phyloP scores from a whole-genome alignment of 176 grass and related monocot genomes.

The Carex pumila region DNA sequence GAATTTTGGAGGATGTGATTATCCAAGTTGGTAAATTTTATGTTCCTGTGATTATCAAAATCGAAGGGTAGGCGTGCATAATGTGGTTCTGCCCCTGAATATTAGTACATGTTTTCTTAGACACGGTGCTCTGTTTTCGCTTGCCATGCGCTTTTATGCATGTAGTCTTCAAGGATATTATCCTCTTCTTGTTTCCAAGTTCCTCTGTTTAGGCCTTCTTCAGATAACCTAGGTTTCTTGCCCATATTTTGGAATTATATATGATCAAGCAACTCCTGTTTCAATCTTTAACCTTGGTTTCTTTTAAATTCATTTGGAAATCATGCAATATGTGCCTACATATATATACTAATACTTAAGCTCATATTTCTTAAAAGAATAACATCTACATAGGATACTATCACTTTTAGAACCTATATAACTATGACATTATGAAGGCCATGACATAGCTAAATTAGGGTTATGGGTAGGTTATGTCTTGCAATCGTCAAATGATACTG shows the following conservation, averaged over 20 bases:
- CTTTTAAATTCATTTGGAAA: background rate
- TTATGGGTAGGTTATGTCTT: background rate
- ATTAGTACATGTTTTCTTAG: slow-evolving; percentile 36
- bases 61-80: background rate
- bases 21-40: too few relatives aligned
- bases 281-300: background rate
- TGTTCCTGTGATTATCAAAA: too few relatives aligned
- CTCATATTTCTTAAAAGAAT: background rate
- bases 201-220: slow-evolving; percentile 53
- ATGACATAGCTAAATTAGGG: background rate
- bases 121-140: slow-evolving; percentile 43
- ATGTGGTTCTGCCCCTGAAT: background rate
- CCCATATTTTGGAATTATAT: slow-evolving; percentile 23
- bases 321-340: background rate
- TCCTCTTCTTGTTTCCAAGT: slow-evolving; percentile 54
- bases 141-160: slow-evolving; percentile 34
- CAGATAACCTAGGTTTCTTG: slow-evolving; percentile 39
- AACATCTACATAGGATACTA: background rate
- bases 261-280: background rate
- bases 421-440: background rate
- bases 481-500: background rate
- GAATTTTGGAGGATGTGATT: too few relatives aligned
- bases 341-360: background rate
- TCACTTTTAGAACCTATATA: background rate
- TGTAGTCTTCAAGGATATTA: slow-evolving; percentile 32